Conservation (phyloP, 371 early-diverging fungal species). For the Encephalitozoon romaleae region DNA sequence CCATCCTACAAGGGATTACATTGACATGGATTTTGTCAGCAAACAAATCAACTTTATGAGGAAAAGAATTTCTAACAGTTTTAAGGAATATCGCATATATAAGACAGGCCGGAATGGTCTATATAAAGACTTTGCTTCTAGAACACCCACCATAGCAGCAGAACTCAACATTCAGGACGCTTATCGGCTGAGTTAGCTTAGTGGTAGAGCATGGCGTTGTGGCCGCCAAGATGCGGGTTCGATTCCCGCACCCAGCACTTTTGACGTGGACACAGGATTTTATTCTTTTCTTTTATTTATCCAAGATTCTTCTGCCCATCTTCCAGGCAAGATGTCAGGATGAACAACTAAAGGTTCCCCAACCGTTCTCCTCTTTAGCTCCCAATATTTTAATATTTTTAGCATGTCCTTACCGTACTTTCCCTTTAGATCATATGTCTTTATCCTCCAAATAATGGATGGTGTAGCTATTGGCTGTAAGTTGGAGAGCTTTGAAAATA, state of each 20-base stretch:
- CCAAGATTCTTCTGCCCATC: neutral
- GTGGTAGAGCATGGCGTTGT: slow-evolving; percentile 50
- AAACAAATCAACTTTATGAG: neutral
- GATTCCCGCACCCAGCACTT: slow-evolving; percentile 43
- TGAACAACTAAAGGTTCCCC: neutral
- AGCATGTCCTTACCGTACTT: neutral
- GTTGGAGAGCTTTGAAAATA: neutral
- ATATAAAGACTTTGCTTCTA: neutral
- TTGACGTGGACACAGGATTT: neutral
- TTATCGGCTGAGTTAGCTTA: slow-evolving; percentile 43
- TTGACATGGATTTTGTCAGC: neutral
- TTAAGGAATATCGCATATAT: neutral
- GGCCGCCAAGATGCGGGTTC: slow-evolving; percentile 46
- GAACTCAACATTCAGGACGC: neutral
- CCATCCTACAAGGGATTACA: slow-evolving; percentile 6
- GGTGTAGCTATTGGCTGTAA: neutral
- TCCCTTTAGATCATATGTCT: neutral
- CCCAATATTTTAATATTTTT: neutral
- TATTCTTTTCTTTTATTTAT: neutral
- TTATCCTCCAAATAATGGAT: neutral
- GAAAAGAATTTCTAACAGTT: neutral
- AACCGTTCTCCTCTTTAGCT: neutral
- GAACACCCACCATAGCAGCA: neutral
- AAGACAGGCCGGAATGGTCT: neutral
- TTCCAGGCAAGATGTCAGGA: neutral